Conservation (phyloP, 805 yeast species). For the Lipomyces kockii region DNA sequence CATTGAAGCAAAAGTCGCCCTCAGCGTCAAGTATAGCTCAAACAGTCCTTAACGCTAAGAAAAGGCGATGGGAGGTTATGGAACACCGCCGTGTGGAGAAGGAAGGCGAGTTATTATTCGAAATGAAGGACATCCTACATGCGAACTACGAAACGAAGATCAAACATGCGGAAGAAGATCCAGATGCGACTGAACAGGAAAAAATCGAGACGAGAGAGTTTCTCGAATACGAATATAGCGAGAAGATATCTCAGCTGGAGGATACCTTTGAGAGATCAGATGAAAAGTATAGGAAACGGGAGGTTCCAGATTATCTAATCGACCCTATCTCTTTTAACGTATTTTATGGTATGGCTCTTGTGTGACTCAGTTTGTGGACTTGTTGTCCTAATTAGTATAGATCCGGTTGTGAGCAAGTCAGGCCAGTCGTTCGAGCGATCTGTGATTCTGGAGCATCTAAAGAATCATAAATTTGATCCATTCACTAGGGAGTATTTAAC, state of each 20-base stretch:
- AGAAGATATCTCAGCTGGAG: conserved; percentile 35
- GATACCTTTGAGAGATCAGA: conserved; percentile 39
- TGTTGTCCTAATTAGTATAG: conserved; percentile 31
- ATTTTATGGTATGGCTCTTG: conserved; percentile 39
- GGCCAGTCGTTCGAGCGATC: conserved; percentile 53
- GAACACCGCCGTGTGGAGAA: conserved; percentile 39
- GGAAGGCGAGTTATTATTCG: conserved; percentile 38
- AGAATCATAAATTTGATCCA: conserved; percentile 49
- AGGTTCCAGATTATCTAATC: conserved; percentile 48
- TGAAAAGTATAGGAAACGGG: conserved; percentile 35
- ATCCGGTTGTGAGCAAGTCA: conserved; percentile 53
- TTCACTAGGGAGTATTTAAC: conserved; percentile 48
- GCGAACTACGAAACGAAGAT: conserved; percentile 23
- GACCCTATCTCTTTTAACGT: conserved; percentile 52
- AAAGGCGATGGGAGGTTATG: conserved; percentile 39
- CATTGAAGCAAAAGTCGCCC: conserved; percentile 40
- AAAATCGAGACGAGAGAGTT: conserved; percentile 36
- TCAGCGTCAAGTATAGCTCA: conserved; percentile 41
- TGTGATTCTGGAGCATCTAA: conserved; percentile 48
- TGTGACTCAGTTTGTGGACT: background rate
- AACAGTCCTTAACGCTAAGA: conserved; percentile 39
- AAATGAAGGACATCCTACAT: conserved; percentile 38
- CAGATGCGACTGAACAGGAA: conserved; percentile 31
- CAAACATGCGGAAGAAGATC: conserved; percentile 19
- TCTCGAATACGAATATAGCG: conserved; percentile 30